Conservation (phyloP, 495 filamentous ascomycete species). For the Aspergillus sparsus region DNA sequence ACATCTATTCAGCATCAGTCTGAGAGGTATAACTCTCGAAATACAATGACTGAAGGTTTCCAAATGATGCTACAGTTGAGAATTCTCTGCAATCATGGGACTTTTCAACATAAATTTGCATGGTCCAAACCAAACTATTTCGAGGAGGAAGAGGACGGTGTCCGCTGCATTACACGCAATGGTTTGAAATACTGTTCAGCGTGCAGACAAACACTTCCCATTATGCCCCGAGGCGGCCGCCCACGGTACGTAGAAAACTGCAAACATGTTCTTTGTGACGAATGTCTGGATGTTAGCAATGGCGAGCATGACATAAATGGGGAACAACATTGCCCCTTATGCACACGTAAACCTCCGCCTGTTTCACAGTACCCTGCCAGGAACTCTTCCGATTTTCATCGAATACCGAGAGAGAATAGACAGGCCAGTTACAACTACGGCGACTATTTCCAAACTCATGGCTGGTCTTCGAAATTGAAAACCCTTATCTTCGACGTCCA, state of each 20-base stretch:
- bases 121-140: constrained; percentile 32
- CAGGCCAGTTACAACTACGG: neutral
- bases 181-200: constrained; percentile 11
- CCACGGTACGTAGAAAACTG: constrained; percentile 26
- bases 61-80: constrained; percentile 45
- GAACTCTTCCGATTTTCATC: neutral
- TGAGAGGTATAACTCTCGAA: constrained; percentile 25
- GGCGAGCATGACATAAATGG: neutral
- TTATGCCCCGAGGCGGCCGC: constrained; percentile 4
- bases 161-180: constrained; percentile 21
- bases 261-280: constrained; percentile 21
- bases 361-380: constrained; percentile 9
- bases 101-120: constrained; percentile 39
- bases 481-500: constrained; percentile 37
- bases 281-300: constrained; percentile 5
- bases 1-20: constrained; percentile 32
- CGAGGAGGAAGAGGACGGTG: constrained; percentile 19
- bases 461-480: constrained; percentile 34
- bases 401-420: neutral
- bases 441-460: constrained; percentile 1
- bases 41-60: constrained; percentile 35
- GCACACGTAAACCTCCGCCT: neutral
- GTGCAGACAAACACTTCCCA: constrained; percentile 11
- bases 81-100: constrained; percentile 50
- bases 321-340: constrained; percentile 4